Evolutionary conservation across 768 basidiomycete species (phyloP), one percentile per base, ranked within the genome.

Genomic region (Chalciporus sphaerocephalus): DNA sequence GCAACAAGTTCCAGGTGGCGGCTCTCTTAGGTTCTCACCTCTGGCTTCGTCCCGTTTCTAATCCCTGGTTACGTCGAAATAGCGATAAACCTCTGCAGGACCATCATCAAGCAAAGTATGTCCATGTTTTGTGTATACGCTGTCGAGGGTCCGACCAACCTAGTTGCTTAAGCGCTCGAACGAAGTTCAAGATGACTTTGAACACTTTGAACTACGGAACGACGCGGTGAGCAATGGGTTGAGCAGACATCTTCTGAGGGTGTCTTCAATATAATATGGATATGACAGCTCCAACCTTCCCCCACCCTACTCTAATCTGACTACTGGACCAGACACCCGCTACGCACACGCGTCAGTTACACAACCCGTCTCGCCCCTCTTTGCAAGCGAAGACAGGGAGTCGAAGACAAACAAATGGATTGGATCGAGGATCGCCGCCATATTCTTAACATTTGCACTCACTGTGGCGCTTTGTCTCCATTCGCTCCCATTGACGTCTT

Each of bases 401-500:
- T 7, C 6, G 8, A 33, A 30, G 13, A 12, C 1, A 16, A 7
- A 9, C 15, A 4, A 18, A 27, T 45, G 47, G 36, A n/a, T 10
- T 8, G 33, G 25, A 5, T 27, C 32, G 11, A 48, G 33, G 4
- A 11, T 7, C 1, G 42, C 52, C n/a, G 33, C 35, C 7, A 40
- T 18, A 2, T 0, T 54, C 3, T 1, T 52, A 32, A 47, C 42
- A 12, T 44, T 52, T 6, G 16, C 50, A 13, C 0, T 47, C 22
- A 23, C 47, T 1, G 2, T 47, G 8, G 16, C 40, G 16, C 4
- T 58, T 21, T 53, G 43, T 34, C 24, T 33, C 23, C 30, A 3
- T n/a, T 42, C 23, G 13, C 47, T 57, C 44, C 46, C 50, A 13
- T 7, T 55, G 15, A 53, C 47, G 3, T 50, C 47, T 18, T 59